Evolutionary conservation across 2,329 filamentous ascomycete genomes (phyloP), one percentile per base, ranked within the genome.

Genomic region (Calonectria pteridis): DNA sequence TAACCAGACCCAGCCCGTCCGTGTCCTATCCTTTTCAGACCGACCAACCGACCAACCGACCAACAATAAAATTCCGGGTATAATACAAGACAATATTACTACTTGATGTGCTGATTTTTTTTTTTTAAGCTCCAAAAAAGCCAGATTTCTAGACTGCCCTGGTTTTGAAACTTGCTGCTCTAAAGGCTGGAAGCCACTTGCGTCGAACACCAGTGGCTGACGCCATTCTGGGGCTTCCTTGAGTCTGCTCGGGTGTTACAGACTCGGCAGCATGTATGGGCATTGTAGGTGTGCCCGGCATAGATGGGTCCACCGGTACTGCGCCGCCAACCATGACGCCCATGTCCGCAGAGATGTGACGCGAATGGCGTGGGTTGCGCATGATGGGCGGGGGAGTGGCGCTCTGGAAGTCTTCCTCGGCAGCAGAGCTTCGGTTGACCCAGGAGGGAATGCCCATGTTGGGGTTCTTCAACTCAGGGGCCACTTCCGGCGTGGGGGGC

Each of bases 361-460:
- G 79, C 29, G 72, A 74, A 6, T 84, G 82, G 6, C 84, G 83
- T 28, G 81, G 83, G 65, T 87, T 88, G 20, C 89, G 85, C 84
- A 88, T 82, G 65, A 91, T 91, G 2, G 90, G 90, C 6, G 90
- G 90, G 4, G 90, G 90, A 10, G 90, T 91, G 0, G 89, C 88
- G 35, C 89, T 87, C 1, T 84, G 81, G 5, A 85, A 80, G 13
- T 89, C 87, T 5, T 88, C 87, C 1, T 87, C 86, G 0, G 77
- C 71, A 0, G 81, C 72, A 4, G 83, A 81, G 18, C 77, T 81
- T 20, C 85, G 82, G 67, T 81, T 83, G 9, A 82, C 82, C 84
- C 83, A 87, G 11, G 83, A 87, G 11, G 83, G 87, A 43, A 85
- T 78, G 9, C 86, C 87, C 66, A 86, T 84, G 0, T 77, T 67